phyloP scores from a whole-genome alignment of 2,329 filamentous ascomycete species.

The Anthostomella pinea region DNA sequence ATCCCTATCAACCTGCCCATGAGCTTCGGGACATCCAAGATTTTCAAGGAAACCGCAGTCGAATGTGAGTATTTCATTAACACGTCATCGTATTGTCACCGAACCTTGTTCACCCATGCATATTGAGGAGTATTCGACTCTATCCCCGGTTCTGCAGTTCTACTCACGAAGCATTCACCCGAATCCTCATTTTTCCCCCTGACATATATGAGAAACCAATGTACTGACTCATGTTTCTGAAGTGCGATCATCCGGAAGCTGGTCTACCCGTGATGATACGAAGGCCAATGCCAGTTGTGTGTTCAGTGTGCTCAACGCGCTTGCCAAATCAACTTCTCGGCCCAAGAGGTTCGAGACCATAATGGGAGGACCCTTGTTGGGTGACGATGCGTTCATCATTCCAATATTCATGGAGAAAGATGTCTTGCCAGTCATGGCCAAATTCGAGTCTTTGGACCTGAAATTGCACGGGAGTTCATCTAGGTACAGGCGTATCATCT shows the following conservation, averaged over 20 bases:
- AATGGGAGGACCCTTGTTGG: background rate
- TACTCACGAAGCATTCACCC: too few species aligned
- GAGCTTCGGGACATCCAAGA: conserved; percentile 5
- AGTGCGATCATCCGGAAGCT: background rate
- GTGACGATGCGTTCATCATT: conserved; percentile 10
- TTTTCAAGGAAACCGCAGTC: conserved; percentile 6
- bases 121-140: too few species aligned
- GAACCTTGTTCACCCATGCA: too few species aligned
- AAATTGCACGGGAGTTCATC: background rate
- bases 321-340: conserved; percentile 10
- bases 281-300: conserved; percentile 4
- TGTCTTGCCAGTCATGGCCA: conserved; percentile 6
- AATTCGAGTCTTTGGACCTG: conserved; percentile 9
- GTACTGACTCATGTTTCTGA: too few species aligned
- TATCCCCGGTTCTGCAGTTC: too few species aligned
- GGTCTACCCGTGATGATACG: background rate
- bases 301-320: conserved; percentile 10
- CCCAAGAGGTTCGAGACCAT: conserved; percentile 9
- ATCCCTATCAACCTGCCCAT: background rate
- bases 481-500: conserved; percentile 1
- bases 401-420: conserved; percentile 8
- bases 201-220: too few species aligned
- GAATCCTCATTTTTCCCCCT: too few species aligned
- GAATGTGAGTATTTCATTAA: too few species aligned
- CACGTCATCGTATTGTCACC: too few species aligned